Evolutionary conservation across 768 basidiomycete species (phyloP).

Genomic region (Pulveroboletus ravenelii): DNA sequence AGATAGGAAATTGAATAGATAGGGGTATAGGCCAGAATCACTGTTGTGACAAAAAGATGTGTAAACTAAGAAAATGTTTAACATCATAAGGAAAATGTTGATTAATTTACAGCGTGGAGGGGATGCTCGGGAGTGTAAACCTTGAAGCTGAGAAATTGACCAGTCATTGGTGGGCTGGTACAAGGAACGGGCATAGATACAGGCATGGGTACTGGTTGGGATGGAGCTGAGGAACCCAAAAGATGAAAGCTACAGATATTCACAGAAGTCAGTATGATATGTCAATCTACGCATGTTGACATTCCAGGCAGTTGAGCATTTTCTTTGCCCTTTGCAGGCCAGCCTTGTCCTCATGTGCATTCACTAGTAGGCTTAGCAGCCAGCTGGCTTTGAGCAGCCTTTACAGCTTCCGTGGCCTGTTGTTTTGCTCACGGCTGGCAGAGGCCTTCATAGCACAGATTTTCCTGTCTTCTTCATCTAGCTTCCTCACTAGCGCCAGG

Average conservation of each 20-base stretch:
- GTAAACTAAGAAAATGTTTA: too few species aligned
- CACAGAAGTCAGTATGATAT: background rate
- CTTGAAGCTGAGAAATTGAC: background rate
- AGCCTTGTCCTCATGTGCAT: accelerated
- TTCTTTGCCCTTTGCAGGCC: background rate
- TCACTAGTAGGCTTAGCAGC: background rate
- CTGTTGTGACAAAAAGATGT: too few species aligned
- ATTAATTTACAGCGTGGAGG: too few species aligned
- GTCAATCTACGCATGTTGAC: background rate
- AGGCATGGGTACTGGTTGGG: too few species aligned
- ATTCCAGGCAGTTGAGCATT: background rate
- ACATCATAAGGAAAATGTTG: too few species aligned
- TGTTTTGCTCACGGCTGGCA: background rate
- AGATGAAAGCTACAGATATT: background rate
- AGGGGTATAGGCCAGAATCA: too few species aligned
- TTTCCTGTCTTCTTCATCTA: background rate
- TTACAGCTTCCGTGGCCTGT: background rate
- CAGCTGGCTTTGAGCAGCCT: background rate
- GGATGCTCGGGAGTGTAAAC: too few species aligned
- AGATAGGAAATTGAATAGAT: too few species aligned
- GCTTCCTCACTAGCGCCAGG: background rate
- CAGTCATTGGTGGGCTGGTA: background rate
- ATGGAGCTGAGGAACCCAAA: background rate
- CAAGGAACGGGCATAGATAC: too few species aligned
- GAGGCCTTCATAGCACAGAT: background rate